A percentile compares a stretch with the other conserved stretches of the same genome.
Evolutionary conservation across 2,329 filamentous ascomycete species (phyloP).

Genomic region (Trichoderma atroviride): DNA sequence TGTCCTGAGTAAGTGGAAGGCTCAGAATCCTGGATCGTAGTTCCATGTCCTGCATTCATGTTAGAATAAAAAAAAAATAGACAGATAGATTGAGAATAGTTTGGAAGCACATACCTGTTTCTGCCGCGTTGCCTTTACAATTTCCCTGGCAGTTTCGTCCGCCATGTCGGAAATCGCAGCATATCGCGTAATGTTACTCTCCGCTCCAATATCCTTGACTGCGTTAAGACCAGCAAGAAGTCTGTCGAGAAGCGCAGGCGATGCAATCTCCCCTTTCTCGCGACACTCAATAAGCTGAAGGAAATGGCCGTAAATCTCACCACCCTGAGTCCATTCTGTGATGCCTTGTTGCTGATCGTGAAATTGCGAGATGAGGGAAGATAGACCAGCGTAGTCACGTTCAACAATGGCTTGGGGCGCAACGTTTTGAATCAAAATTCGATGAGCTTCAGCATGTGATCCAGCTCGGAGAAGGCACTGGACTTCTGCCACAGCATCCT

Average conservation of each 20-base stretch:
- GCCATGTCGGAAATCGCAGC: slow-evolving; percentile 85
- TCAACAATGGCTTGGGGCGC: slow-evolving; percentile 82
- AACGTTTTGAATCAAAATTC: slow-evolving; percentile 77
- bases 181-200: slow-evolving; percentile 54
- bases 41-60: slow-evolving; percentile 39
- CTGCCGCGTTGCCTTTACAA: slow-evolving; percentile 57
- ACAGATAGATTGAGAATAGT: background rate
- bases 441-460: slow-evolving; percentile 79
- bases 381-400: slow-evolving; percentile 72
- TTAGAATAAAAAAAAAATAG: slow-evolving; percentile 6
- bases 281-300: slow-evolving; percentile 53
- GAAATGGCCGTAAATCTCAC: slow-evolving; percentile 73
- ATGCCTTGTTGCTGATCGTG: slow-evolving; percentile 63
- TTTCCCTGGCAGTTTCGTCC: slow-evolving; percentile 68
- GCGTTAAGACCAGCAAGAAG: slow-evolving; percentile 60
- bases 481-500: slow-evolving; percentile 71
- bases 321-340: slow-evolving; percentile 75
- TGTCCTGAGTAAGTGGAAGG: slow-evolving; percentile 72
- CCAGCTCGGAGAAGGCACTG: slow-evolving; percentile 77
- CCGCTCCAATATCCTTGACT: slow-evolving; percentile 51
- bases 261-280: slow-evolving; percentile 45
- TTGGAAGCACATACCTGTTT: slow-evolving; percentile 54
- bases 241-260: slow-evolving; percentile 55
- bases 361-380: slow-evolving; percentile 72
- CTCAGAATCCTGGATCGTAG: slow-evolving; percentile 52